A percentile compares a stretch with the other conserved stretches of the same genome.
Evolutionary conservation across 495 filamentous ascomycete species (phyloP).

Genomic region (Xanthoparmelia taractica): DNA sequence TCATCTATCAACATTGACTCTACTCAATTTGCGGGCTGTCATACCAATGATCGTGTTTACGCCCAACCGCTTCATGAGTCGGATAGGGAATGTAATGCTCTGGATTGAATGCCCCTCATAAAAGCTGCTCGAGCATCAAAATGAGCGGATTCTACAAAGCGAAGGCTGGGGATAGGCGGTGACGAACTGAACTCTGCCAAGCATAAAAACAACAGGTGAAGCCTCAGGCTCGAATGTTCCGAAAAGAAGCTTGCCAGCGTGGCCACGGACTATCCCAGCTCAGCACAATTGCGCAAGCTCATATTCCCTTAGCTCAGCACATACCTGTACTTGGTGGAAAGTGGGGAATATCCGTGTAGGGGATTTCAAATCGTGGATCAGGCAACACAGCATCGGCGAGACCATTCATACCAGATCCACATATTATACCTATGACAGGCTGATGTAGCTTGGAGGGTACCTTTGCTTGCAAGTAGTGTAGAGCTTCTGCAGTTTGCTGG

Average conservation of each 20-base stretch:
- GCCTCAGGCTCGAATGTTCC: conserved; percentile 48
- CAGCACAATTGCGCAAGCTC: conserved; percentile 9
- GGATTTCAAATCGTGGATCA: conserved; percentile 47
- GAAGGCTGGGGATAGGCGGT: not conserved
- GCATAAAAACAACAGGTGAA: conserved; percentile 60
- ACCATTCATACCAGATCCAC: conserved; percentile 65
- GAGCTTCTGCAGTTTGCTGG: conserved; percentile 11
- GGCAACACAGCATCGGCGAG: conserved; percentile 53
- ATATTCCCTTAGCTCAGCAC: conserved; percentile 14
- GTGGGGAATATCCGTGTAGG: conserved; percentile 56
- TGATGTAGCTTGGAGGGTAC: conserved; percentile 41
- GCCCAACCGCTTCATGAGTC: conserved; percentile 62
- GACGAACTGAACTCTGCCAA: conserved; percentile 66
- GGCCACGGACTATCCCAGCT: conserved; percentile 48
- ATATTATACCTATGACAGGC: conserved; percentile 61
- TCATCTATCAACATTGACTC: conserved; percentile 12
- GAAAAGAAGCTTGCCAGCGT: conserved; percentile 70
- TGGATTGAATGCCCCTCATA: conserved; percentile 71
- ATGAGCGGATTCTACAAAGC: not conserved
- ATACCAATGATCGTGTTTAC: conserved; percentile 55
- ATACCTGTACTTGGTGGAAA: conserved; percentile 60
- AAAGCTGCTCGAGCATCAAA: conserved; percentile 43
- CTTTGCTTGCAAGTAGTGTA: conserved; percentile 7
- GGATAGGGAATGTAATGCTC: conserved; percentile 59
- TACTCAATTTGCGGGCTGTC: not conserved